Evolutionary conservation across 805 yeast genomes (phyloP).

Genomic region (Kregervanrija fluxuum): DNA sequence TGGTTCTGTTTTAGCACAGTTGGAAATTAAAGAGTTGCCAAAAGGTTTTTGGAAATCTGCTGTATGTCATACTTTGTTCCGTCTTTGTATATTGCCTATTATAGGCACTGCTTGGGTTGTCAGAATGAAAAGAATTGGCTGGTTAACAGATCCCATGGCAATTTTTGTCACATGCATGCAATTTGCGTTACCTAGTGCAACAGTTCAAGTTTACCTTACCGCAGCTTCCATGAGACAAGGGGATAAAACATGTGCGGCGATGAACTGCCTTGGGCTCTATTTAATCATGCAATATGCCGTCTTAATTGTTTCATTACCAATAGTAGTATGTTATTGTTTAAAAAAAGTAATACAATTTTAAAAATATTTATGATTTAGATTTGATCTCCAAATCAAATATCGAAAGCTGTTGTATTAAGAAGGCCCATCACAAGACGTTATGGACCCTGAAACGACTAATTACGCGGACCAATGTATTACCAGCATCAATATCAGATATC

Average conservation of each 20-base stretch:
- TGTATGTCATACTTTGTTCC: slow-evolving; percentile 32
- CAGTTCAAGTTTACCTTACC: slow-evolving; percentile 51
- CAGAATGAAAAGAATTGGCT: slow-evolving; percentile 38
- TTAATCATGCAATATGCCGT: slow-evolving; percentile 42
- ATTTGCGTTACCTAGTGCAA: slow-evolving; percentile 50
- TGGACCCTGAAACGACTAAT: no score
- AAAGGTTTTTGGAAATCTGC: slow-evolving; percentile 53
- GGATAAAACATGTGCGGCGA: slow-evolving; percentile 35
- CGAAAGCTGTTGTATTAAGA: no score
- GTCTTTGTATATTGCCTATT: slow-evolving; percentile 43
- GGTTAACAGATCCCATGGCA: slow-evolving; percentile 37
- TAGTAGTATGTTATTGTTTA: slow-evolving; percentile 39
- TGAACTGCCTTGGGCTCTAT: slow-evolving; percentile 50
- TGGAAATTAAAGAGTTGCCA: slow-evolving; percentile 39
- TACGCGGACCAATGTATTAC: no score
- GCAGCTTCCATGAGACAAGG: slow-evolving; percentile 49
- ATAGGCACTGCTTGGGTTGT: slow-evolving; percentile 45
- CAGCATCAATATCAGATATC: no score
- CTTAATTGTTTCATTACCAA: slow-evolving; percentile 41
- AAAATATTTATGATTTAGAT: neutral
- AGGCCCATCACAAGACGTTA: no score
- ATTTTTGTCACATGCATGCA: slow-evolving; percentile 40
- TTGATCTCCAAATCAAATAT: no score
- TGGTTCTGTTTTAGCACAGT: slow-evolving; percentile 48
- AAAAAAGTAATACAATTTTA: slow-evolving; percentile 22